Percentiles rank a stretch among this genome's conserved stretches.
phyloP scores from a whole-genome alignment of 441 rosid species.

The Populus hybrid region DNA sequence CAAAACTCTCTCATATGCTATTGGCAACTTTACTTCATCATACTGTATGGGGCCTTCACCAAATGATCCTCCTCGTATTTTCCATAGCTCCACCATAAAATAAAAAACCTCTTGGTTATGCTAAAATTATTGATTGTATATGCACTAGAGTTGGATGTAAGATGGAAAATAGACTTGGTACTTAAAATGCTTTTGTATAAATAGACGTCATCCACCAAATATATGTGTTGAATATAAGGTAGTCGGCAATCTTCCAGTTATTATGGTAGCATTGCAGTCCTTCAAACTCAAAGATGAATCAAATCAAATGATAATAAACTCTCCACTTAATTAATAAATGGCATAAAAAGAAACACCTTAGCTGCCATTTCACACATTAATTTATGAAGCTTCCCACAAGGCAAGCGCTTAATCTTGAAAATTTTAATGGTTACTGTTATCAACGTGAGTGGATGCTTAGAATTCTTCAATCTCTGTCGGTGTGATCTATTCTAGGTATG shows the following conservation, averaged over 20 bases:
- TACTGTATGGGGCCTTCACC: constrained; percentile 55
- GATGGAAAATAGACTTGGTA: neutral
- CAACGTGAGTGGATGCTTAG: too few species aligned
- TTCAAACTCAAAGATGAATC: constrained; percentile 16
- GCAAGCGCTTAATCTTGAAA: neutral
- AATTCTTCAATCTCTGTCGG: neutral
- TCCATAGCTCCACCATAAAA: constrained; percentile 7
- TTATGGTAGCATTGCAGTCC: constrained; percentile 75
- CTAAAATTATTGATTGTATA: neutral
- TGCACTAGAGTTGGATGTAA: neutral
- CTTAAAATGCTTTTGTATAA: constrained; percentile 72
- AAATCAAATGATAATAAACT: neutral
- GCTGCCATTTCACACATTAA: neutral
- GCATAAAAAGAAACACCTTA: neutral
- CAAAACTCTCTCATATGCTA: constrained; percentile 58
- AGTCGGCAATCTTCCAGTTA: constrained; percentile 69
- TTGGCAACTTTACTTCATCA: constrained; percentile 61
- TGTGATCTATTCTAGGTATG: neutral
- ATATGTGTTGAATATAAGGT: constrained; percentile 73
- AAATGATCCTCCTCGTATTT: constrained; percentile 55
- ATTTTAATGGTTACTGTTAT: too few species aligned
- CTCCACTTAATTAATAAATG: neutral
- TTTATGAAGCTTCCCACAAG: neutral
- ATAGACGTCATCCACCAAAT: constrained; percentile 92
- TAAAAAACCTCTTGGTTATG: neutral